Percentiles rank a stretch among this genome's conserved stretches.
phyloP scores from a whole-genome alignment of 805 yeast species.

The Barnettozyma salicaria region DNA sequence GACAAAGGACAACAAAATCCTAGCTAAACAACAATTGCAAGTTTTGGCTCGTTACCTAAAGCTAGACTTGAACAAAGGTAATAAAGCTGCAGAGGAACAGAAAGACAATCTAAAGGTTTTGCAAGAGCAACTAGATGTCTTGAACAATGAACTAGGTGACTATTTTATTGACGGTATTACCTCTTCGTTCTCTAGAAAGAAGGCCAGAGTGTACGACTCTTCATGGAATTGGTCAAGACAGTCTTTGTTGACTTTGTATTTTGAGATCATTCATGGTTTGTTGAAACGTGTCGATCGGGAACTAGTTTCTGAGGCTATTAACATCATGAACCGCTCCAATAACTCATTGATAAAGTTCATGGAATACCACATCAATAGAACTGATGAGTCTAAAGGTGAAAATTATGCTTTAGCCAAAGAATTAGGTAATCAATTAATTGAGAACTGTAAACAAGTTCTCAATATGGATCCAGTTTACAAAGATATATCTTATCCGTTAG shows the following conservation, averaged over 20 bases:
- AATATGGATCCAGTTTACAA: conserved; percentile 86
- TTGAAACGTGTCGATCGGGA: conserved; percentile 89
- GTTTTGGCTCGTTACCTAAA: conserved; percentile 92
- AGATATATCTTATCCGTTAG: conserved; percentile 91
- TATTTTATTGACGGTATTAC: conserved; percentile 86
- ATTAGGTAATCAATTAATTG: conserved; percentile 89
- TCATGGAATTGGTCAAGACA: conserved; percentile 99
- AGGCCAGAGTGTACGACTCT: conserved; percentile 94
- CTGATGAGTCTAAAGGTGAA: conserved; percentile 77
- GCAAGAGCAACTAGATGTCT: conserved; percentile 86
- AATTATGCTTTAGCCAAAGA: conserved; percentile 86
- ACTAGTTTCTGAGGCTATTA: conserved; percentile 92
- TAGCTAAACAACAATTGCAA: conserved; percentile 62
- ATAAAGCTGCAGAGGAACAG: conserved; percentile 67
- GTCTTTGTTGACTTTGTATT: conserved; percentile 89
- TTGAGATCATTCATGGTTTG: conserved; percentile 92
- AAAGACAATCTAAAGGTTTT: conserved; percentile 78
- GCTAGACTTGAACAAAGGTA: conserved; percentile 86
- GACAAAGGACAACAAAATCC: conserved; percentile 41
- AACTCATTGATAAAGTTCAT: conserved; percentile 90
- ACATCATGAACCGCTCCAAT: conserved; percentile 95
- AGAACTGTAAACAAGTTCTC: conserved; percentile 85
- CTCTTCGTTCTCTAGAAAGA: conserved; percentile 84
- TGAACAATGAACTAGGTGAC: conserved; percentile 73
- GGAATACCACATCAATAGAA: conserved; percentile 70